Evolutionary conservation across 169 alveolate genomes (phyloP), one percentile per base, ranked within the genome.

Genomic region (Cyclospora cayetanensis): DNA sequence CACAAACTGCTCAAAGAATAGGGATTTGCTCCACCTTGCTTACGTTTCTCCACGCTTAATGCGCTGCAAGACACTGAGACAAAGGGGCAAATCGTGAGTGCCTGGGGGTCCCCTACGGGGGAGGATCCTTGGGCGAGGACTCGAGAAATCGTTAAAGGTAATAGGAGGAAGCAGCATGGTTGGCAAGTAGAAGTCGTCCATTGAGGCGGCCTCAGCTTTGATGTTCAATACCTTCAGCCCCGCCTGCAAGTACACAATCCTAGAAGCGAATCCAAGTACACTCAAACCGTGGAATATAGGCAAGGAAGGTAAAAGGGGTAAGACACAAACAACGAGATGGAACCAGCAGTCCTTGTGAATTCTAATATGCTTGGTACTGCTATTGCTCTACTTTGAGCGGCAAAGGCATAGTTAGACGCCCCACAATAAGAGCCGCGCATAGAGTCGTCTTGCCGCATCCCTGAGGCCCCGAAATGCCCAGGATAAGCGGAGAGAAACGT

Each of bases 371-470:
- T 35, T 25, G 55, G 52, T 66, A 22, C 35, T 35, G 4, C 55
- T 70, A 12, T 2, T 18, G 53, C 34, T 70, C 55, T 42, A 4
- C 43, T 20, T 12, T n/a, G 2, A 50, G 88, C 53, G 20, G 60
- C 72, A 31, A 79, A 1, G 88, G 34, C 4, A n/a, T 7, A 34
- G 18, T 2, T 52, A 25, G 31, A 43, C 29, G 39, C 31, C 88
- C 34, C 41, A 79, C 88, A 20, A 52, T 7, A 25, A 79, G 70
- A 25, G 88, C 55, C 5, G 74, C 88, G 46, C 66, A 43, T 66
- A 79, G 88, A 18, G 88, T 46, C 72, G 88, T 79, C 72, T 79
- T 79, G 72, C 88, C 88, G 50, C 88, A 79, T 43, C 88, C 88
- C 50, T 79, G 88, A 1, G 88, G 88, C 72, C 88, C 88, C 52